Evolutionary conservation across 768 basidiomycete genomes (phyloP), one percentile per base, ranked within the genome.

Genomic region (Termitomyces sp.): DNA sequence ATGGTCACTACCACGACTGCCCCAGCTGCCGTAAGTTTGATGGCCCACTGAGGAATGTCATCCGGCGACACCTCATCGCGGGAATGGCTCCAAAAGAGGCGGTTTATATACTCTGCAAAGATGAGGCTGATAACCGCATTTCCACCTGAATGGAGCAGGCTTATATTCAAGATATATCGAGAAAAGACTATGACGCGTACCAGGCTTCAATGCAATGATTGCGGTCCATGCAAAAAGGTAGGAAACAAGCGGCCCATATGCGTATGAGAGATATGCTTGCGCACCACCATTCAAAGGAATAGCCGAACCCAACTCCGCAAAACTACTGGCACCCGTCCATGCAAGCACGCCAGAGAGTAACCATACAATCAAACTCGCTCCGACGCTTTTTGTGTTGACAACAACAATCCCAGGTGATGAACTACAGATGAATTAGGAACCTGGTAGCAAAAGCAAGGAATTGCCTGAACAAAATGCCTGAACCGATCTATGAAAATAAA

Each of bases 181-280:
- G 21, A 45, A 51, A 62, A 41, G 50, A 62, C 40, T 2, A 38
- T 30, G 59, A 50, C 14, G 9, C 37, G 26, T 61, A 87, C 88
- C 87, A 64, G 94, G 93, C 65, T 87, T 93, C 17, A 96, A 72
- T 15, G 90, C 88, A 40, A 89, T 87, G 53, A 95, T 95, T 4
- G 92, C 88, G 14, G 93, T 94, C 93, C 94, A 99, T 15, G 93
- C 87, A 71, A 92, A 99, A 10, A 97, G 78, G 68, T 93, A 99
- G 8, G 94, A 92, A 38, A 87, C 74, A 17, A 92, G 77, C 24
- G 91, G 90, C 1, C 89, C 91, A 65, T 91, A 97, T 38, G 93
- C 83, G 65, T 95, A 95, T 22, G 85, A 83, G 22, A 97, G 81
- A 68, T 97, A 97, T 15, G 93, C 79, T 64, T 90, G 88, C 8